Percentiles rank a stretch among this genome's conserved stretches.
These are phyloP conservation scores for Pulveroboletus ravenelii DNA, from an alignment of 768 basidiomycete genomes.

Conservation along the genomic window DNA sequence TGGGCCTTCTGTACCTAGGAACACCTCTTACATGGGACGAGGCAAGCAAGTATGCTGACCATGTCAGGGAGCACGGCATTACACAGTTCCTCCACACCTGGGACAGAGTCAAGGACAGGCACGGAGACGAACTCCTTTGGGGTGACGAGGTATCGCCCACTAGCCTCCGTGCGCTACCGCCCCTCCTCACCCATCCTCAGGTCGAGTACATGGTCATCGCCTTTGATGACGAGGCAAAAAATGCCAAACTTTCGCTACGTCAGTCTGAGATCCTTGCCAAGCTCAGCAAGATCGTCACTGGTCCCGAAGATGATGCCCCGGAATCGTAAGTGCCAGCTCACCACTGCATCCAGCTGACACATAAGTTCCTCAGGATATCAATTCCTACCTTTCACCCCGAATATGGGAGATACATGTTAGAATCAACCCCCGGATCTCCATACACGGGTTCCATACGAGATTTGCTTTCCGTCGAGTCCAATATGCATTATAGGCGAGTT, in stretches of 20 bases:
- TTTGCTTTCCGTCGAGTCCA: conserved; percentile 82
- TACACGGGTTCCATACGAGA: conserved; percentile 87
- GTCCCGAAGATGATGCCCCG: conserved; percentile 49
- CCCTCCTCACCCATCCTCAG: conserved; percentile 37
- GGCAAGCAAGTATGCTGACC: conserved; percentile 79
- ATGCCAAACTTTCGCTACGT: conserved; percentile 85
- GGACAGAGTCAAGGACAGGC: conserved; percentile 86
- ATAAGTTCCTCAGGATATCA: conserved; percentile 43
- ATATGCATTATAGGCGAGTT: conserved; percentile 86
- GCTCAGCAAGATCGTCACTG: conserved; percentile 61
- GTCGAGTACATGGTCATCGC: conserved; percentile 95
- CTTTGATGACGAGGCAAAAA: conserved; percentile 73
- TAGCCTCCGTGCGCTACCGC: neutral
- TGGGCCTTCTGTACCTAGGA: conserved; percentile 92
- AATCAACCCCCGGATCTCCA: conserved; percentile 93
- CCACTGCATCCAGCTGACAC: neutral
- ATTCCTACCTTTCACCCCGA: conserved; percentile 96
- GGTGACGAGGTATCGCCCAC: conserved; percentile 81
- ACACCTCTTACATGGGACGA: conserved; percentile 92
- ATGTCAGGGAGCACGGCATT: conserved; percentile 89
- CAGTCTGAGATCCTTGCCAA: conserved; percentile 91
- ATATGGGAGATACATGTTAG: conserved; percentile 98
- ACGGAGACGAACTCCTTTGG: conserved; percentile 92
- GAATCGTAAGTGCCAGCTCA: conserved; percentile 46
- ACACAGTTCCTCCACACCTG: conserved; percentile 92